These are phyloP conservation scores for Vickermania ingenoplastis DNA, from an alignment of 208 protist species.

Conservation along the genomic window DNA sequence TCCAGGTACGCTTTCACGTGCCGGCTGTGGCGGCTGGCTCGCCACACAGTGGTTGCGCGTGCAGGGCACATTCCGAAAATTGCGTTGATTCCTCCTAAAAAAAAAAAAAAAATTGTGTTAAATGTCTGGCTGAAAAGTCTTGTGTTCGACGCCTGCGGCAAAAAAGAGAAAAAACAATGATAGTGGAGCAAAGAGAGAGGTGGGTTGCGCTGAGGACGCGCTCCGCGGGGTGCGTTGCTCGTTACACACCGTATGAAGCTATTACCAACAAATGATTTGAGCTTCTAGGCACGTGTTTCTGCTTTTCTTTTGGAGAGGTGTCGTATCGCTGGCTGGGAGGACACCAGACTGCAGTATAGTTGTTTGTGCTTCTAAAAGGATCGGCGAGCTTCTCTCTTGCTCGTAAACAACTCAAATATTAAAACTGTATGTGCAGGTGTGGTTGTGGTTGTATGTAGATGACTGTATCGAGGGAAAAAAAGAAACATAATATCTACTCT, in stretches of 20 bases:
- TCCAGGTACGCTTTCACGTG: constrained; percentile 73
- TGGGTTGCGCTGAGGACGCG: too few species aligned
- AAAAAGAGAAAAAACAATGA: constrained; percentile 8
- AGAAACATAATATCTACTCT: not conserved
- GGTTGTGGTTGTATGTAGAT: constrained; percentile 9
- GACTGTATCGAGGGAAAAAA: not conserved
- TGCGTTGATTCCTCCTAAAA: too few species aligned
- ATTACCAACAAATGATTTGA: too few species aligned
- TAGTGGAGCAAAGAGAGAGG: too few species aligned
- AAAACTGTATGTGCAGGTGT: not conserved
- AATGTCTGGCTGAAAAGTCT: too few species aligned
- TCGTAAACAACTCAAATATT: not conserved
- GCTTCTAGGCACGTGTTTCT: too few species aligned
- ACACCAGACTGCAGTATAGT: too few species aligned
- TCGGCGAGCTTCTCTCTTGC: not conserved
- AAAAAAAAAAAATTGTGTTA: too few species aligned
- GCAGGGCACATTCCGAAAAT: constrained; percentile 17
- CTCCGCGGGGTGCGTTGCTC: too few species aligned
- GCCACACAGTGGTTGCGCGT: constrained; percentile 10
- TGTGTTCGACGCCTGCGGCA: not conserved
- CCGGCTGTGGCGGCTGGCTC: constrained; percentile 14
- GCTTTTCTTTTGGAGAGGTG: too few species aligned
- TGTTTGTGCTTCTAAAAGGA: constrained; percentile 1
- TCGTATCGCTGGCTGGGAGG: too few species aligned
- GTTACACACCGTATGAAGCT: too few species aligned